phyloP scores from a whole-genome alignment of 2,329 filamentous ascomycete genomes.

The Epichloe sylvatica region DNA sequence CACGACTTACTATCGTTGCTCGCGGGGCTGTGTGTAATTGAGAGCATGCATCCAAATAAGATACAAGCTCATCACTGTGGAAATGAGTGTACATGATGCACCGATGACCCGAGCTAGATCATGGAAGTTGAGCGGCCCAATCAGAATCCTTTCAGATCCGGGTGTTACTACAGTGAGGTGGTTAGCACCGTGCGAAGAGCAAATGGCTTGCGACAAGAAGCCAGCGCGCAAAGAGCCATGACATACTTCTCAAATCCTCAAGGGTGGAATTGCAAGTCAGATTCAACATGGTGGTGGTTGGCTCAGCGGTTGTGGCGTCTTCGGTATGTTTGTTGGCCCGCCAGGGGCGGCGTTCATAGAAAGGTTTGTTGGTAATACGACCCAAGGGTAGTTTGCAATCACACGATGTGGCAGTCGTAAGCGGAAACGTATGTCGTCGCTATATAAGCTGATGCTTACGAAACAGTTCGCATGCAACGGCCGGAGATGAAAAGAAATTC shows the following conservation, averaged over 20 bases:
- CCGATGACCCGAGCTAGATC: conserved; percentile 38
- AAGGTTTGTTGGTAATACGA: not conserved
- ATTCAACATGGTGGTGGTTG: conserved; percentile 17
- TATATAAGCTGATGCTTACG: not conserved
- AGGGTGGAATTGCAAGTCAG: conserved; percentile 29
- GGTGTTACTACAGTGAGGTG: conserved; percentile 21
- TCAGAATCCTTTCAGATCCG: conserved; percentile 32
- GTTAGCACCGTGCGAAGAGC: not conserved
- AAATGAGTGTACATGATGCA: conserved; percentile 33
- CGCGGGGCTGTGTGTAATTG: conserved; percentile 45
- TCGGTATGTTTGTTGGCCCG: not conserved
- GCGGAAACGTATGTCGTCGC: not conserved
- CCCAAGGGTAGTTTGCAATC: not conserved
- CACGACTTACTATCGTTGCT: conserved; percentile 40
- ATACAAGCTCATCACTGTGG: conserved; percentile 39
- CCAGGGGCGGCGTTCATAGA: not conserved
- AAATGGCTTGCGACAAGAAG: not conserved
- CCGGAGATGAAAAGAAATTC: no score
- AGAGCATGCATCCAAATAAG: conserved; percentile 45
- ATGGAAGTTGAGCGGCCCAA: conserved; percentile 39
- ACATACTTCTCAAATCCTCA: conserved; percentile 29
- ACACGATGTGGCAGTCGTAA: not conserved
- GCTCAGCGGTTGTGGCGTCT: conserved; percentile 1
- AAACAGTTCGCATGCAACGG: no score
- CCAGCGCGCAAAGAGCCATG: not conserved